phyloP scores from a whole-genome alignment of 2,329 filamentous ascomycete genomes.

The Colletotrichum tamarilloi region DNA sequence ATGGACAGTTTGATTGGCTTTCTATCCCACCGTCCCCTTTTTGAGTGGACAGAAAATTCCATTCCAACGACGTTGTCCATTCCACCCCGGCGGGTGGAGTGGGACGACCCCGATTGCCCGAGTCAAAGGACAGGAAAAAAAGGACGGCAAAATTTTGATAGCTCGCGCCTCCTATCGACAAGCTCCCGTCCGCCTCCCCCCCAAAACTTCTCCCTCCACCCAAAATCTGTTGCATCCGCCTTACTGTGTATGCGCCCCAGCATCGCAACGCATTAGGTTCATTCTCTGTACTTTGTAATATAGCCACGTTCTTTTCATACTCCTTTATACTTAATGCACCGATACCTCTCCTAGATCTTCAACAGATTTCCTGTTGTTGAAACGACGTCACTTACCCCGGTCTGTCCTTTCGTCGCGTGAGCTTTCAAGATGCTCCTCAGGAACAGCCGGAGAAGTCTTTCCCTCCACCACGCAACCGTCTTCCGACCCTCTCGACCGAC shows the following conservation, averaged over 20 bases:
- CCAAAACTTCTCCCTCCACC: not conserved
- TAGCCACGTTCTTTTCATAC: constrained; percentile 12
- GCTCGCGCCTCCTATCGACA: constrained; percentile 16
- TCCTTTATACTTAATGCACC: constrained; percentile 29
- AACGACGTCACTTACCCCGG: not conserved
- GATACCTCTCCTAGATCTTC: not conserved
- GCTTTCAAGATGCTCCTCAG: constrained; percentile 34
- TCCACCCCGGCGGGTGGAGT: constrained; percentile 2
- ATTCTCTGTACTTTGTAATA: constrained; percentile 32
- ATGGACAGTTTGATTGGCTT: not conserved
- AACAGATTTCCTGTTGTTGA: constrained; percentile 18
- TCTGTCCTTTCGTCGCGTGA: constrained; percentile 10
- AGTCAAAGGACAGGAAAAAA: constrained; percentile 6
- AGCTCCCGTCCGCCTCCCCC: not conserved
- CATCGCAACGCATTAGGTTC: constrained; percentile 10
- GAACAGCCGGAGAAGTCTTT: constrained; percentile 28
- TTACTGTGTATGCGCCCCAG: not conserved
- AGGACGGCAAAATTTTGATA: constrained; percentile 20
- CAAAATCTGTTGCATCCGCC: not conserved
- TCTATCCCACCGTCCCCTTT: not conserved
- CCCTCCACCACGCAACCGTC: constrained; percentile 30
- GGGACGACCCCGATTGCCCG: not conserved
- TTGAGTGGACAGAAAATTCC: constrained; percentile 1
- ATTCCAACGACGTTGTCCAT: constrained; percentile 1
- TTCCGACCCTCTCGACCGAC: constrained; percentile 26